Evolutionary conservation across 179 eudicot species (phyloP).

Genomic region (Patellifolia procumbens): DNA sequence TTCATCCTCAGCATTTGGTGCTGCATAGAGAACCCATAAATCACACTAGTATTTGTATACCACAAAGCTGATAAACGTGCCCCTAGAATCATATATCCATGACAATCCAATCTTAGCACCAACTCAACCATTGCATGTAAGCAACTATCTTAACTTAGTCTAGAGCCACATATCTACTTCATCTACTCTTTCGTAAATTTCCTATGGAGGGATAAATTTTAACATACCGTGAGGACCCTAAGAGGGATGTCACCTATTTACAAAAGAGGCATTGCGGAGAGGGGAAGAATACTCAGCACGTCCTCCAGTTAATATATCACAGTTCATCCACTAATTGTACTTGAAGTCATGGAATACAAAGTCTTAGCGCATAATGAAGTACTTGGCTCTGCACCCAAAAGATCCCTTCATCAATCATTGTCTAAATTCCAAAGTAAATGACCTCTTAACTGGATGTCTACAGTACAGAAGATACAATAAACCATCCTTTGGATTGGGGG

Average conservation of each 20-base stretch:
- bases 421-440: neutral
- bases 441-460: neutral
- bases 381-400: neutral
- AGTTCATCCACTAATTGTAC: neutral
- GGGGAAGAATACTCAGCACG: neutral
- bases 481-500: too few relatives aligned
- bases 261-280: neutral
- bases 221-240: neutral
- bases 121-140: constrained; percentile 2
- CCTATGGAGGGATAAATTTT: neutral
- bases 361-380: neutral
- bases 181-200: neutral
- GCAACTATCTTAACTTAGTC: neutral
- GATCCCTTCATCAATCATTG: neutral
- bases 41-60: neutral
- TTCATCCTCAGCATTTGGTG: neutral
- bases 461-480: neutral
- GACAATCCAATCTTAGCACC: neutral
- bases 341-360: neutral
- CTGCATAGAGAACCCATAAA: neutral
- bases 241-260: neutral
- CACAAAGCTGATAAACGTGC: neutral
- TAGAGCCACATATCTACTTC: neutral
- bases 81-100: neutral
- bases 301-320: neutral